Evolutionary conservation across 306 rosid species (phyloP).

Genomic region (Fagus sylvatica): DNA sequence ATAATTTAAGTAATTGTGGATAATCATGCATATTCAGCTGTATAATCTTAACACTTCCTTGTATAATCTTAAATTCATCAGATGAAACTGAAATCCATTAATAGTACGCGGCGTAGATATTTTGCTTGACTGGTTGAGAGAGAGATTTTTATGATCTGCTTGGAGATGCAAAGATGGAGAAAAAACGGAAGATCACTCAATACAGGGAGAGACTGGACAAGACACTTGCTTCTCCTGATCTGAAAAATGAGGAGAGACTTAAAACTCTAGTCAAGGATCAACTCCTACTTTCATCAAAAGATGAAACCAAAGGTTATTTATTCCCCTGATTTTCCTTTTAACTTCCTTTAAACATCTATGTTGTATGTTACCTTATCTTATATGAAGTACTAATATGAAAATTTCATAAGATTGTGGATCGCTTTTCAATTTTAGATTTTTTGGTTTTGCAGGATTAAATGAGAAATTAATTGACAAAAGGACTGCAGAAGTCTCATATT

Average conservation of each 20-base stretch:
- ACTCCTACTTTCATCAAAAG: conserved; percentile 43
- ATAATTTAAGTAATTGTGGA: background rate
- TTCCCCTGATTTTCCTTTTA: conserved; percentile 13
- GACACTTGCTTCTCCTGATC: conserved; percentile 70
- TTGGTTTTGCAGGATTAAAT: conserved; percentile 46
- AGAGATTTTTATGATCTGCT: conserved; percentile 23
- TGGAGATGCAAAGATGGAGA: conserved; percentile 58
- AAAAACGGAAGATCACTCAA: conserved; percentile 53
- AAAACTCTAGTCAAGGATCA: conserved; percentile 64
- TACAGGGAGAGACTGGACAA: conserved; percentile 79
- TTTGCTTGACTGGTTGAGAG: conserved; percentile 20
- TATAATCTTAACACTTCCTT: background rate
- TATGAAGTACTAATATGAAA: conserved; percentile 1
- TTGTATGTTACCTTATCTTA: background rate
- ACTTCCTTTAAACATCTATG: conserved; percentile 8
- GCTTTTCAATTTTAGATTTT: conserved; percentile 14
- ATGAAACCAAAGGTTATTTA: conserved; percentile 53
- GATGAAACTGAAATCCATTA: conserved; percentile 17
- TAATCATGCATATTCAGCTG: conserved; percentile 23
- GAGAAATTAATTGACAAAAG: conserved; percentile 49
- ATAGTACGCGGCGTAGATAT: conserved; percentile 11
- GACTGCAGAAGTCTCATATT: conserved; percentile 61
- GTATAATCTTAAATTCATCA: conserved; percentile 19
- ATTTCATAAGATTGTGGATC: conserved; percentile 1
- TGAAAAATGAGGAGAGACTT: conserved; percentile 50